Evolutionary conservation across 2,329 filamentous ascomycete species (phyloP).

Genomic region (Aureobasidium sp.): DNA sequence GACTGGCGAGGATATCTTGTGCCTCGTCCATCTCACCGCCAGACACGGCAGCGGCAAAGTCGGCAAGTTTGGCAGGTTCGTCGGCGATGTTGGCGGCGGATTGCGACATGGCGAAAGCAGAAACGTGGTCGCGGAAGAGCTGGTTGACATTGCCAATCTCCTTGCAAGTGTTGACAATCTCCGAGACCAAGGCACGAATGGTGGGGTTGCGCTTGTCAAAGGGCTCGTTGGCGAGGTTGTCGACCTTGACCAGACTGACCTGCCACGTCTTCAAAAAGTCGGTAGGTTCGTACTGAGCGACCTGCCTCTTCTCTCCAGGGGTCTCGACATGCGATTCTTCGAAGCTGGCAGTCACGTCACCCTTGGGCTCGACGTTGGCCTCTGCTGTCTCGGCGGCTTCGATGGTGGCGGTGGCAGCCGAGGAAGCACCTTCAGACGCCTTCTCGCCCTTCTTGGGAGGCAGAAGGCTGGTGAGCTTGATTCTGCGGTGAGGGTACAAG

Average conservation of each 20-base stretch:
- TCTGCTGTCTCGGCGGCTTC: constrained; percentile 20
- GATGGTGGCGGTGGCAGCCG: constrained; percentile 47
- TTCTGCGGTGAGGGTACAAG: constrained; percentile 89
- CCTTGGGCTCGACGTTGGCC: constrained; percentile 58
- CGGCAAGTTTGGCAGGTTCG: constrained; percentile 88
- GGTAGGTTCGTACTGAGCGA: constrained; percentile 71
- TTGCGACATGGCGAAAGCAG: constrained; percentile 92
- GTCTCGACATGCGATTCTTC: constrained; percentile 69
- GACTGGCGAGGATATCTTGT: constrained; percentile 79
- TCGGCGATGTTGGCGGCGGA: constrained; percentile 91
- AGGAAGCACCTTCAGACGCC: constrained; percentile 37
- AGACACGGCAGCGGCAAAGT: constrained; percentile 96
- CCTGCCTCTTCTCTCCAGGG: constrained; percentile 36
- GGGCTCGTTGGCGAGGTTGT: constrained; percentile 83
- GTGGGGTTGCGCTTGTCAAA: constrained; percentile 85
- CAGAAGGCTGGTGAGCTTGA: constrained; percentile 78
- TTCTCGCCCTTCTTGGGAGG: constrained; percentile 52
- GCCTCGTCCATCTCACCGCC: constrained; percentile 85
- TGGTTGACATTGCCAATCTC: constrained; percentile 91
- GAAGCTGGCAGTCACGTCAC: constrained; percentile 94
- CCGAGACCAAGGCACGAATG: constrained; percentile 86
- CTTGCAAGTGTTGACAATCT: constrained; percentile 98
- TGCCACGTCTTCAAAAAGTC: constrained; percentile 86
- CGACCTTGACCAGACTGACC: constrained; percentile 90
- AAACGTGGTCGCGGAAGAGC: constrained; percentile 93